Base-by-base conservation (phyloP, 2,329 filamentous ascomycete species). In the Sporothrix humicola region DNA sequence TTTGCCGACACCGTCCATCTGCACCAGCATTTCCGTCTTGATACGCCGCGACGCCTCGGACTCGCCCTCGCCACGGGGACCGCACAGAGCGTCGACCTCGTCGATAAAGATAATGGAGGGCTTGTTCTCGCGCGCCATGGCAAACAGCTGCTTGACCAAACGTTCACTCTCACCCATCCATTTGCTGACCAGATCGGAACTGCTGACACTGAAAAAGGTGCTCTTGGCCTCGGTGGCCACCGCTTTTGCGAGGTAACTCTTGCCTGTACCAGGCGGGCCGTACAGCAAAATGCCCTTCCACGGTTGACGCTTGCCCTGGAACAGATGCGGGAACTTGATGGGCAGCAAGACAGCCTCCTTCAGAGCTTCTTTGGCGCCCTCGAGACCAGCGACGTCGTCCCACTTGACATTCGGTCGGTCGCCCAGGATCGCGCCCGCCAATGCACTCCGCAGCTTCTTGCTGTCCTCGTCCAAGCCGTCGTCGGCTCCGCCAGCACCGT, bases 111-210 rank as follows among this genome's bases (percentile, higher is more conserved):
- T 98, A 81, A 99, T 98, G 1, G 95, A 96, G 0, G 96, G 96
- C 79, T 96, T 97, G 83, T 98, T 98, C 82, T 99, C 96, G 82
- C 97, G 91, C 0, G 96, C 96, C 93, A 99, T 98, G 78, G 92
- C 94, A 85, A 99, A 99, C 12, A 99, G 88, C 76, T 97, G 93
- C 81, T 98, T 98, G 73, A 99, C 96, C 78, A 99, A 88, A 93
- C 94, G 90, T 89, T 99, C 96, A 86, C 93, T 97, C 84, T 99
- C 96, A 85, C 96, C 96, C 96, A 99, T 99, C 96, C 96, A 99
- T 82, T 99, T 99, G 82, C 94, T 97, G 75, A 99, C 96, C 82
- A 99, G 83, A 81, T 99, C 96, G 80, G 94, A 97, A 87, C 93
- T 97, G 84, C 93, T 97, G 77, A 99, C 95, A 80, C 94, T 98